Percentiles rank a stretch among this genome's conserved stretches.
These are phyloP conservation scores for Dicorynia guianensis DNA, from an alignment of 306 rosid genomes.

Conservation along the genomic window DNA sequence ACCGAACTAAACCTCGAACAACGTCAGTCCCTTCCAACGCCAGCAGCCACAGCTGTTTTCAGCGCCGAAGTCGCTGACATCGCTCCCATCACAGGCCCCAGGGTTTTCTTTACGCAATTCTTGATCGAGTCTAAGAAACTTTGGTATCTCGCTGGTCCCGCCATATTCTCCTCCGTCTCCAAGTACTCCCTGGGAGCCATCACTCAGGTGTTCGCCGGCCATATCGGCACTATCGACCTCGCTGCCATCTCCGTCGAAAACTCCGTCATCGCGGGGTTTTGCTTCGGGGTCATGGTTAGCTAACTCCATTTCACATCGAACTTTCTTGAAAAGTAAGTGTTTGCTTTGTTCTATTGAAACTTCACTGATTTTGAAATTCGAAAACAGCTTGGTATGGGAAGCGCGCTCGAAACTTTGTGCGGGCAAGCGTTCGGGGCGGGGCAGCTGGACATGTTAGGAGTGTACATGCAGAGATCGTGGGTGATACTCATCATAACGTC, in stretches of 20 bases:
- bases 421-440: constrained; percentile 95
- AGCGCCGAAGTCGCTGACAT: constrained; percentile 63
- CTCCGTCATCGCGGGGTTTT: constrained; percentile 93
- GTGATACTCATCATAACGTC: constrained; percentile 65
- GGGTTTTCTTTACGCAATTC: constrained; percentile 61
- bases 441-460: constrained; percentile 75
- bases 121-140: constrained; percentile 66
- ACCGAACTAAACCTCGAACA: not conserved
- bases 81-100: constrained; percentile 49
- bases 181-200: constrained; percentile 92
- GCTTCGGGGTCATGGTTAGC: constrained; percentile 75
- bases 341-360: too few species aligned
- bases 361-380: not conserved
- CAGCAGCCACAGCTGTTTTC: constrained; percentile 48
- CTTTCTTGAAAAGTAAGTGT: too few species aligned
- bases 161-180: constrained; percentile 80
- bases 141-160: constrained; percentile 93
- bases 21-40: too few species aligned
- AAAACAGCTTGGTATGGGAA: constrained; percentile 87
- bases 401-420: constrained; percentile 88
- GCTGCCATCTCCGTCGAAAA: constrained; percentile 91
- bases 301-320: too few species aligned
- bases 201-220: constrained; percentile 86
- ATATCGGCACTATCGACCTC: constrained; percentile 72
- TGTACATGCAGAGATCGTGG: constrained; percentile 94